phyloP scores from a whole-genome alignment of 805 yeast genomes.

The Candida sithepensis region DNA sequence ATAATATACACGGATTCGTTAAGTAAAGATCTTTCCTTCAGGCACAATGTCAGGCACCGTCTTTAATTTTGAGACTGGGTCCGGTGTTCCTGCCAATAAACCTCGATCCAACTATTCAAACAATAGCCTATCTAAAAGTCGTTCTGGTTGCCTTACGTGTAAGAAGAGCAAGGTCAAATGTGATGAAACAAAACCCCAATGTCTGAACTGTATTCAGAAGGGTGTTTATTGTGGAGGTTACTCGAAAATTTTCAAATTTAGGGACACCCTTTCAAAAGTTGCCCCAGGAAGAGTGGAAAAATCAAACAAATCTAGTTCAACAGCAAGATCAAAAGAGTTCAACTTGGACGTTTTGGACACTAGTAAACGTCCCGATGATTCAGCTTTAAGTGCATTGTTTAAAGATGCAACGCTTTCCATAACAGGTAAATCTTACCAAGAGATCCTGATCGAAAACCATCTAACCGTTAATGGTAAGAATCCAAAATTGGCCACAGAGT shows the following conservation, averaged over 20 bases:
- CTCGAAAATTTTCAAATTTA: constrained; percentile 13
- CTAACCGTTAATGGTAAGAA: constrained; percentile 13
- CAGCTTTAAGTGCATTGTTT: constrained; percentile 7
- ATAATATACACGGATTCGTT: too few relatives aligned
- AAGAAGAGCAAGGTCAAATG: constrained; percentile 38
- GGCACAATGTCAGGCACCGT: background rate
- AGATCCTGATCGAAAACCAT: constrained; percentile 14
- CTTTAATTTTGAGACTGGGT: background rate
- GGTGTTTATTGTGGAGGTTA: constrained; percentile 18
- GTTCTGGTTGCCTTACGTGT: constrained; percentile 39
- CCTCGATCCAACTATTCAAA: background rate
- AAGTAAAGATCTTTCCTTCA: background rate
- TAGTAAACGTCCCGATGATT: background rate
- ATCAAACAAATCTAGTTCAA: background rate
- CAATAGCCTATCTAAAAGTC: constrained; percentile 8
- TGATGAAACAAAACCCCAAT: constrained; percentile 40
- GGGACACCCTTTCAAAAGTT: constrained; percentile 1
- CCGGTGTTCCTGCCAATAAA: background rate
- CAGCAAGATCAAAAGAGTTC: background rate
- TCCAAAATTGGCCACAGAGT: constrained; percentile 14
- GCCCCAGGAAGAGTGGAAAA: background rate
- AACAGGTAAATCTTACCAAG: constrained; percentile 15
- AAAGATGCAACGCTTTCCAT: constrained; percentile 14
- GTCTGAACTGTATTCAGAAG: constrained; percentile 35
- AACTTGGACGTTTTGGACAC: background rate